Evolutionary conservation across 345 rosid species (phyloP).

Genomic region (Eucalyptus marginata): DNA sequence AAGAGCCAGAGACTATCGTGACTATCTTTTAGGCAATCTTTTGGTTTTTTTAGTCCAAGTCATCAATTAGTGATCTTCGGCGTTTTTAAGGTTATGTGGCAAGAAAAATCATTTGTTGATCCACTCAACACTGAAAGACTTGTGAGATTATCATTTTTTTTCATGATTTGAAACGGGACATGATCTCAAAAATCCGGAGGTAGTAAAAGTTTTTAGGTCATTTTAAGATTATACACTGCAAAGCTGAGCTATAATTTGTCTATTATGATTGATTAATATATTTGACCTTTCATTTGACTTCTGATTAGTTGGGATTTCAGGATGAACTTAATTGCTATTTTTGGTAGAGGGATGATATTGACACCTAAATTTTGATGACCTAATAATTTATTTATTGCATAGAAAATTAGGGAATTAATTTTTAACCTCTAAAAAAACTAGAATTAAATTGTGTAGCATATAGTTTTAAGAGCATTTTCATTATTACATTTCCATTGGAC

Average conservation of each 20-base stretch:
- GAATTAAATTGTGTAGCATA: too few relatives aligned
- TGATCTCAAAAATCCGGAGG: background rate
- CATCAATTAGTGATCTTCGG: background rate
- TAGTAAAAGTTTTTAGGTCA: background rate
- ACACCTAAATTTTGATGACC: accelerated
- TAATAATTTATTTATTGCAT: background rate
- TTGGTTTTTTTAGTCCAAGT: background rate
- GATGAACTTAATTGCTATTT: background rate
- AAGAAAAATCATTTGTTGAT: background rate
- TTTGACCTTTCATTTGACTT: background rate
- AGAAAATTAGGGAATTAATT: too few relatives aligned
- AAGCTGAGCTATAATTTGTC: background rate
- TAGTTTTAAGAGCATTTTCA: too few relatives aligned
- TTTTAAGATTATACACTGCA: background rate
- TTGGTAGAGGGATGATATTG: background rate
- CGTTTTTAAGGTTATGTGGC: background rate
- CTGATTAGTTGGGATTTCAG: background rate
- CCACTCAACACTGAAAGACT: background rate
- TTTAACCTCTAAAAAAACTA: too few relatives aligned
- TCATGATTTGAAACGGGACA: background rate
- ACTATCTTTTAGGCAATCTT: background rate
- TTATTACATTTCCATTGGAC: too few relatives aligned
- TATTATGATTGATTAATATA: background rate
- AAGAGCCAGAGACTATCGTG: background rate
- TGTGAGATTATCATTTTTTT: background rate